Conservation (phyloP, 192 early-diverging fungal genomes). For the Cetraspora pellucida region DNA sequence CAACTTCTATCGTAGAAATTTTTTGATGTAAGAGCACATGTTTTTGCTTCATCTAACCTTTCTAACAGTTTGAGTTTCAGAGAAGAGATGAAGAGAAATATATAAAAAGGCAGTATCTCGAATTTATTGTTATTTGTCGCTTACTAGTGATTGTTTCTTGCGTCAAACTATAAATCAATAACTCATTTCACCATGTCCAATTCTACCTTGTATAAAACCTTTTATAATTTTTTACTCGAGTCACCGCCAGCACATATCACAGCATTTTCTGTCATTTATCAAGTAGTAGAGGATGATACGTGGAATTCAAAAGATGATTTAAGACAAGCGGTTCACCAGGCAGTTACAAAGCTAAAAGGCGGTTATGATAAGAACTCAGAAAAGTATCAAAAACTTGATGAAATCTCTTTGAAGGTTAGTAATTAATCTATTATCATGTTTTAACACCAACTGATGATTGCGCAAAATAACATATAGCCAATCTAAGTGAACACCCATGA, state of each 20-base stretch:
- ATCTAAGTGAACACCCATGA: constrained; percentile 21
- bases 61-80: background rate
- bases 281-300: constrained; percentile 25
- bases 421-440: constrained; percentile 20
- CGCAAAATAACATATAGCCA: constrained; percentile 25
- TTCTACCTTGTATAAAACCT: background rate
- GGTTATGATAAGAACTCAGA: background rate
- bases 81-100: background rate
- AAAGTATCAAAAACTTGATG: constrained; percentile 15
- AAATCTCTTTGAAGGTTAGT: constrained; percentile 33
- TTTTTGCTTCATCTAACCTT: no score
- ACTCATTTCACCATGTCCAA: no score
- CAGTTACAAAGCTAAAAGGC: constrained; percentile 19
- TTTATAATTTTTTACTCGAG: background rate
- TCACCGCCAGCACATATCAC: constrained; percentile 19
- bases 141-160: background rate
- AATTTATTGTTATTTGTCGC: background rate
- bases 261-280: constrained; percentile 22
- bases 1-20: no score
- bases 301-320: constrained; percentile 18
- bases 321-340: constrained; percentile 12
- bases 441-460: constrained; percentile 23
- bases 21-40: no score
- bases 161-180: background rate
- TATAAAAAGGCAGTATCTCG: background rate